These are phyloP conservation scores for Aspergillus sp. DNA, from an alignment of 2,329 filamentous ascomycete species.

Conservation along the genomic window DNA sequence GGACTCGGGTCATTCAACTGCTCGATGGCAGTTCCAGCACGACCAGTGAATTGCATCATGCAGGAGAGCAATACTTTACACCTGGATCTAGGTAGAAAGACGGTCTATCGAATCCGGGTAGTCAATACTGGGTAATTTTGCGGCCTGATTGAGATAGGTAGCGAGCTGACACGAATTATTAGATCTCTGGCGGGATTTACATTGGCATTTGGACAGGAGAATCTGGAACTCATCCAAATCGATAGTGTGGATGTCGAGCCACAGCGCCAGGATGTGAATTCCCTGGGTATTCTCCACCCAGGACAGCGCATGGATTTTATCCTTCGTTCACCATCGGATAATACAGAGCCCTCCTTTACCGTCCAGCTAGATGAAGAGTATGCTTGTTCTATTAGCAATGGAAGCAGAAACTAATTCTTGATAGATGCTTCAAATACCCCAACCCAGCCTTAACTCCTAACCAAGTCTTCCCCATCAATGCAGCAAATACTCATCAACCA, in stretches of 20 bases:
- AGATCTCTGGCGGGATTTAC: slow-evolving; percentile 39
- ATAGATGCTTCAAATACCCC: slow-evolving; percentile 40
- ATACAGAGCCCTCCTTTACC: slow-evolving; percentile 18
- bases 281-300: slow-evolving; percentile 39
- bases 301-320: slow-evolving; percentile 44
- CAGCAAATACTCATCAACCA: background rate
- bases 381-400: background rate
- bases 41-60: slow-evolving; percentile 41
- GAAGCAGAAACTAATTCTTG: background rate
- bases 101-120: slow-evolving; percentile 34
- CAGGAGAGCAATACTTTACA: slow-evolving; percentile 18
- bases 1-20: slow-evolving; percentile 44
- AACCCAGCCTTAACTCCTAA: slow-evolving; percentile 37
- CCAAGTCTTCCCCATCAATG: slow-evolving; percentile 33
- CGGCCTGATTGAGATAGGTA: background rate
- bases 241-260: slow-evolving; percentile 35
- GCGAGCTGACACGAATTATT: slow-evolving; percentile 2
- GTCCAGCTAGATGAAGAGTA: slow-evolving; percentile 36
- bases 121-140: slow-evolving; percentile 40
- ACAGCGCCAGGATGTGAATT: slow-evolving; percentile 16
- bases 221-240: slow-evolving; percentile 33
- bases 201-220: slow-evolving; percentile 25
- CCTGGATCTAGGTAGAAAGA: slow-evolving; percentile 16
- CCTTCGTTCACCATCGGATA: slow-evolving; percentile 15
- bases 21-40: slow-evolving; percentile 40